Base-by-base conservation (phyloP, 805 yeast species). In the Teunomyces cretensis region DNA sequence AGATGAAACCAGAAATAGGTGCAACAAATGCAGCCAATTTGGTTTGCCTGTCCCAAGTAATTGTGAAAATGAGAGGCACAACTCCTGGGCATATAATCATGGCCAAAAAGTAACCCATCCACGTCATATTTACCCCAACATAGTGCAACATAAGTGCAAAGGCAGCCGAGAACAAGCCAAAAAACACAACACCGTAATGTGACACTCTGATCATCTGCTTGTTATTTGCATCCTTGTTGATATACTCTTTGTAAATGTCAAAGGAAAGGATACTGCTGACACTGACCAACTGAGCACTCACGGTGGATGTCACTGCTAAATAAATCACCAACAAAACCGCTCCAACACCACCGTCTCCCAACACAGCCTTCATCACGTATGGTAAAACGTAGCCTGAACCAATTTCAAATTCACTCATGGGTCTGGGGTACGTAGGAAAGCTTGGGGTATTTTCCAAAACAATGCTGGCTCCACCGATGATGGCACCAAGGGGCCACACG, bases 401-500 rank as follows among this genome's bases (percentile, higher is more conserved):
- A 38, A 66, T 51, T 48, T 66, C 70, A 39, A 43, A 41, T 1
- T 39, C 39, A n/a, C 62, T 60, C 62, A 66, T 56, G 14, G 48
- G 42, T 35, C 65, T 51, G 9, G 70, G 71, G 45, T 64, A 65
- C 4, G 68, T 64, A 24, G 68, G 67, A 44, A 64, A 66, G 6
- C 42, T 36, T 1, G 61, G 55, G 19, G 51, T 46, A 27, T 50
- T 51, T 39, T 62, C 62, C 39, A 66, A 54, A 1, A 57, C 65
- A 22, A 61, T 57, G 45, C 59, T 56, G 7, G 69, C 65, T 15
- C 68, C 51, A 3, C 72, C 75, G 17, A 64, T 48, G 28, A 65
- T 63, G 3, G 70, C 44, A 2, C 73, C 72, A n/a, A 67, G 36
- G 1, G 67, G 64, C 70, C 71, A 67, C 17, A 62, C 65, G 47